Percentiles rank a stretch among this genome's conserved stretches.
These are phyloP conservation scores for Boletus vinaceobasis DNA, from an alignment of 768 basidiomycete species.

Conservation along the genomic window DNA sequence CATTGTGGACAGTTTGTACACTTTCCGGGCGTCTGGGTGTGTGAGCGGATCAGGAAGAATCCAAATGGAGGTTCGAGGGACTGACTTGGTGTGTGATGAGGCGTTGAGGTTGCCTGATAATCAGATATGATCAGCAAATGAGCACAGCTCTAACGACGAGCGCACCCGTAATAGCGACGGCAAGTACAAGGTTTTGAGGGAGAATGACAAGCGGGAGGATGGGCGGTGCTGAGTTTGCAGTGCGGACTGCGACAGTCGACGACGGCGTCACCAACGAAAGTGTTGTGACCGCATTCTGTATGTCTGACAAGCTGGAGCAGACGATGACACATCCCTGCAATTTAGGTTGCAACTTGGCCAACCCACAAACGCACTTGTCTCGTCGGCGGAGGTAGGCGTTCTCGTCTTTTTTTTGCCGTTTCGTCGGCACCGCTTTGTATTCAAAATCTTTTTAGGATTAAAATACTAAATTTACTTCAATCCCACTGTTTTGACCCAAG, in stretches of 20 bases:
- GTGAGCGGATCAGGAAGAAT: slow-evolving; percentile 13
- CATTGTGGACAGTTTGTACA: slow-evolving; percentile 36
- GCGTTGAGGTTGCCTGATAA: slow-evolving; percentile 53
- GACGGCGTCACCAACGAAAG: slow-evolving; percentile 39
- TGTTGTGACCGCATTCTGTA: slow-evolving; percentile 53
- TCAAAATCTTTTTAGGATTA: too few relatives aligned
- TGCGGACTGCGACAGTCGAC: slow-evolving; percentile 48
- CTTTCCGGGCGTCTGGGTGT: slow-evolving; percentile 35
- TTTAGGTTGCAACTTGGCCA: background rate
- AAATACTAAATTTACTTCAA: too few relatives aligned
- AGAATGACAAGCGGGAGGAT: slow-evolving; percentile 45
- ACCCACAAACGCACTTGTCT: slow-evolving; percentile 17
- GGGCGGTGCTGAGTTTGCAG: slow-evolving; percentile 49
- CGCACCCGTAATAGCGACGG: slow-evolving; percentile 55
- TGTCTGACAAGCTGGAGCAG: slow-evolving; percentile 51
- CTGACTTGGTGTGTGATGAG: slow-evolving; percentile 43
- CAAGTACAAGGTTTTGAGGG: slow-evolving; percentile 40
- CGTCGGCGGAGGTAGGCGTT: slow-evolving; percentile 56
- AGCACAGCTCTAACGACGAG: background rate
- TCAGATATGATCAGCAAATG: background rate
- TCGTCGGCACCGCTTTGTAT: too few relatives aligned
- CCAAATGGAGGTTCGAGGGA: slow-evolving; percentile 8
- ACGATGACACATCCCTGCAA: slow-evolving; percentile 59
- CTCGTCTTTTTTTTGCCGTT: too few relatives aligned
- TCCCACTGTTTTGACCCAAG: too few relatives aligned